phyloP scores from a whole-genome alignment of 805 yeast species.

The Candida piceae region DNA sequence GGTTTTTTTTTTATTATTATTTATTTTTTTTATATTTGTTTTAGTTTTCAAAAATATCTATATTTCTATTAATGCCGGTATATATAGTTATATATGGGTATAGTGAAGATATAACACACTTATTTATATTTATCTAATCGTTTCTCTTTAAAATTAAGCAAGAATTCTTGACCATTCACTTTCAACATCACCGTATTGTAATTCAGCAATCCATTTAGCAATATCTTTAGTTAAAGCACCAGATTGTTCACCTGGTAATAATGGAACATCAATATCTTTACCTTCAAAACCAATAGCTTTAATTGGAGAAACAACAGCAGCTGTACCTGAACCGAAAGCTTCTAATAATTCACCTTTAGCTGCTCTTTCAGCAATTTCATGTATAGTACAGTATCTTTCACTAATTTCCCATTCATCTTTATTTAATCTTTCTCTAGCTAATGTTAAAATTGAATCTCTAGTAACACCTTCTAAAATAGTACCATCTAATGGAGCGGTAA shows the following conservation, averaged over 20 bases:
- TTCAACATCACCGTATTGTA: conserved; percentile 84
- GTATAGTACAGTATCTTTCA: conserved; percentile 81
- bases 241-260: conserved; percentile 70
- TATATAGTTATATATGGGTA: too few relatives aligned
- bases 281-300: conserved; percentile 80
- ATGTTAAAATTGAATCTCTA: conserved; percentile 76
- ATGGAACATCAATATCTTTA: conserved; percentile 68
- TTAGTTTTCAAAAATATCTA: too few relatives aligned
- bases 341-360: conserved; percentile 80
- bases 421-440: conserved; percentile 73
- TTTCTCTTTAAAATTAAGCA: conserved; percentile 1
- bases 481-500: conserved; percentile 95
- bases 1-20: not conserved
- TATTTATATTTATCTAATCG: not conserved
- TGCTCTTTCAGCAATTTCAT: conserved; percentile 75
- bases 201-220: conserved; percentile 79
- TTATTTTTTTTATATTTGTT: too few relatives aligned
- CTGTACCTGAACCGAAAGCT: conserved; percentile 97
- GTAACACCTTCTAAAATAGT: conserved; percentile 96
- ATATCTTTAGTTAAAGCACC: conserved; percentile 76
- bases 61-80: too few relatives aligned
- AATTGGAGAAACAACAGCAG: conserved; percentile 94
- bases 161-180: conserved; percentile 49
- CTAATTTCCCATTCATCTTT: conserved; percentile 73
- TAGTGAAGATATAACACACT: too few relatives aligned